Conservation (phyloP, 495 filamentous ascomycete genomes). For the Penicillium ochrochloron region DNA sequence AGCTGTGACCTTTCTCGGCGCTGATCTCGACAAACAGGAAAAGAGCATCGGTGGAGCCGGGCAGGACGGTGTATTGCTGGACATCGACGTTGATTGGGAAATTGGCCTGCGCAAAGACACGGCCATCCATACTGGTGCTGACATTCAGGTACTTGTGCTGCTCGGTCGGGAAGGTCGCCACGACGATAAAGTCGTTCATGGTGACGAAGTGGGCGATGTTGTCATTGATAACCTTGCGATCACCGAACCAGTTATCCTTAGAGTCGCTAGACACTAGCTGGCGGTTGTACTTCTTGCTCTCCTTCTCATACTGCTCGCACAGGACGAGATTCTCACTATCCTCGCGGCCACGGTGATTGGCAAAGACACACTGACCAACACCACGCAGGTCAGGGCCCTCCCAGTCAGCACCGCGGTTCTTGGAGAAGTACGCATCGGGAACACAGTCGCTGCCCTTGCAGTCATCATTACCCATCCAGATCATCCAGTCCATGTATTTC, state of each 20-base stretch:
- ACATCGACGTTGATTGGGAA: constrained; percentile 86
- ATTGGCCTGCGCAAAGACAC: constrained; percentile 76
- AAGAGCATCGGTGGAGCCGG: constrained; percentile 88
- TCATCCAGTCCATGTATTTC: constrained; percentile 78
- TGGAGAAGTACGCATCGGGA: constrained; percentile 68
- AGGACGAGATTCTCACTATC: constrained; percentile 72
- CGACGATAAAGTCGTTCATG: constrained; percentile 93
- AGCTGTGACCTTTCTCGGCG: constrained; percentile 59
- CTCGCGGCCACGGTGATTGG: constrained; percentile 63
- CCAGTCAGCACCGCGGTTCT: constrained; percentile 80
- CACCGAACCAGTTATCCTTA: constrained; percentile 60
- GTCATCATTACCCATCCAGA: constrained; percentile 79
- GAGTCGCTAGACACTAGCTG: constrained; percentile 75
- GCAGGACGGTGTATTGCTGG: constrained; percentile 84
- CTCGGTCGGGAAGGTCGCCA: constrained; percentile 69
- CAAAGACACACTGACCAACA: constrained; percentile 81
- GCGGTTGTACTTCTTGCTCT: constrained; percentile 60
- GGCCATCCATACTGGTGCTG: constrained; percentile 81
- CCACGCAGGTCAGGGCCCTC: constrained; percentile 70
- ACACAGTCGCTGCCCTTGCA: constrained; percentile 64
- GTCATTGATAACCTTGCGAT: constrained; percentile 58
- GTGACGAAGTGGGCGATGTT: constrained; percentile 85
- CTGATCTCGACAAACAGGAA: constrained; percentile 89
- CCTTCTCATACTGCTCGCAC: constrained; percentile 74
- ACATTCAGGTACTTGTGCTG: constrained; percentile 72